Evolutionary conservation across 2,329 filamentous ascomycete species (phyloP).

Genomic region (Paramyrothecium sp.): DNA sequence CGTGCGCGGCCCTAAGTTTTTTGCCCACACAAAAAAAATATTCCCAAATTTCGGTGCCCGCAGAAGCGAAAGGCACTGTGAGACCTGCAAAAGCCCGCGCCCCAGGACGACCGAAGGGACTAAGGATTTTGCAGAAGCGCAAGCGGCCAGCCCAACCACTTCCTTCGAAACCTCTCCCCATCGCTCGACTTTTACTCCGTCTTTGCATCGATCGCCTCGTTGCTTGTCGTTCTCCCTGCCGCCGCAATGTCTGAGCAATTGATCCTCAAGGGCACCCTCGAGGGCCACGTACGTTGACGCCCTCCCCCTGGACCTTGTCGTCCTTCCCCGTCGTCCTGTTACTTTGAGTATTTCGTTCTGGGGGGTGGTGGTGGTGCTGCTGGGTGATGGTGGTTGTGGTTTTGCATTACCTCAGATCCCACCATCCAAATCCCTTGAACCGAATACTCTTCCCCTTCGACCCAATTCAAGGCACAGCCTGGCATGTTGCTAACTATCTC

Average conservation of each 20-base stretch:
- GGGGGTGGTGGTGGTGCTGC: background rate
- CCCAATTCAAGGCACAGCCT: background rate
- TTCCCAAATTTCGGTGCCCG: conserved; percentile 34
- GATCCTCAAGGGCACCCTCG: conserved; percentile 94
- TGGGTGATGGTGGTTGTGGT: background rate
- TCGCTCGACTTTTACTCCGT: conserved; percentile 11
- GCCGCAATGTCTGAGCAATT: conserved; percentile 84
- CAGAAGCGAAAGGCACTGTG: conserved; percentile 11
- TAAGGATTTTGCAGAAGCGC: conserved; percentile 19
- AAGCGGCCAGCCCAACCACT: conserved; percentile 18
- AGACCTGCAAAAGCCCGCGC: background rate
- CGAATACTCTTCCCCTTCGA: background rate
- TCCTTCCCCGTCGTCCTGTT: conserved; percentile 10
- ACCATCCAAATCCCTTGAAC: background rate
- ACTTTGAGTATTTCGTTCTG: background rate
- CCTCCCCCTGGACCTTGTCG: conserved; percentile 11
- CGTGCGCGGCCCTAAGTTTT: conserved; percentile 43
- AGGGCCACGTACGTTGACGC: conserved; percentile 77
- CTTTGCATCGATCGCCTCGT: conserved; percentile 36
- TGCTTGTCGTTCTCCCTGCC: conserved; percentile 20
- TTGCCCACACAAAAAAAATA: conserved; percentile 51
- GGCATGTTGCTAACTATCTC: conserved; percentile 18
- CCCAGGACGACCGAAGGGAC: background rate
- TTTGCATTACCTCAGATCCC: background rate
- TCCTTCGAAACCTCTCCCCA: conserved; percentile 26